A percentile compares a stretch with the other conserved stretches of the same genome.
Conservation (phyloP, 768 basidiomycete genomes). For the Naematelia aurantialba region DNA sequence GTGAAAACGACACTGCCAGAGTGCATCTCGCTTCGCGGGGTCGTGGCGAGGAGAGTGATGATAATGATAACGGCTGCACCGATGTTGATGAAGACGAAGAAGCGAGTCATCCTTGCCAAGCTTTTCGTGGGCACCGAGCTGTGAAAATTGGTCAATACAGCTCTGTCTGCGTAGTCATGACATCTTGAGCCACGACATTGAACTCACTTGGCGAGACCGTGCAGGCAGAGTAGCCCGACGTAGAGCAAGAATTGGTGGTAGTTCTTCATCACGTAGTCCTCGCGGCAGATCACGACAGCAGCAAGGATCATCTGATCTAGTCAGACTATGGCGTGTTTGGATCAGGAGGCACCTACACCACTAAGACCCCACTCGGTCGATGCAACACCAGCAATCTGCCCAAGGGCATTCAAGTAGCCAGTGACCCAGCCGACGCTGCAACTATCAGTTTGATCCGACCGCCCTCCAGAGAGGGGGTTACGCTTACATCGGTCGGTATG, state of each 20-base stretch:
- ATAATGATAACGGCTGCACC: constrained; percentile 77
- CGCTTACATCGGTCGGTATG: constrained; percentile 44
- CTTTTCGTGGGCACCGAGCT: neutral
- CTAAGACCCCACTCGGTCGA: constrained; percentile 73
- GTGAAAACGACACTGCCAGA: constrained; percentile 74
- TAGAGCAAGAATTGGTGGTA: constrained; percentile 78
- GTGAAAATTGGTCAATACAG: neutral
- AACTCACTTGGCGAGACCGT: constrained; percentile 64
- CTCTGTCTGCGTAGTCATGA: neutral
- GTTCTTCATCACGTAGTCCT: constrained; percentile 60
- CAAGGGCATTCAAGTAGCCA: constrained; percentile 47
- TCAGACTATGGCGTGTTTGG: neutral
- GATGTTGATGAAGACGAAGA: constrained; percentile 74
- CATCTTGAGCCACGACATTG: neutral
- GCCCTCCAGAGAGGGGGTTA: no score
- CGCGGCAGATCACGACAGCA: constrained; percentile 48
- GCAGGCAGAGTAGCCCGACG: constrained; percentile 67
- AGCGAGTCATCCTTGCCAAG: constrained; percentile 65
- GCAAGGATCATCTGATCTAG: constrained; percentile 44
- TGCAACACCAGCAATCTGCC: constrained; percentile 68
- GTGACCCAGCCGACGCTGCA: constrained; percentile 50
- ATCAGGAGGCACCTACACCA: neutral
- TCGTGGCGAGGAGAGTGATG: constrained; percentile 70
- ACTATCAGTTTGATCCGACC: neutral
- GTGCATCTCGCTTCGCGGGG: constrained; percentile 68